Percentiles rank a stretch among this genome's conserved stretches.
phyloP scores from a whole-genome alignment of 1,284 basidiomycete species.

The Omphalotus olearius region DNA sequence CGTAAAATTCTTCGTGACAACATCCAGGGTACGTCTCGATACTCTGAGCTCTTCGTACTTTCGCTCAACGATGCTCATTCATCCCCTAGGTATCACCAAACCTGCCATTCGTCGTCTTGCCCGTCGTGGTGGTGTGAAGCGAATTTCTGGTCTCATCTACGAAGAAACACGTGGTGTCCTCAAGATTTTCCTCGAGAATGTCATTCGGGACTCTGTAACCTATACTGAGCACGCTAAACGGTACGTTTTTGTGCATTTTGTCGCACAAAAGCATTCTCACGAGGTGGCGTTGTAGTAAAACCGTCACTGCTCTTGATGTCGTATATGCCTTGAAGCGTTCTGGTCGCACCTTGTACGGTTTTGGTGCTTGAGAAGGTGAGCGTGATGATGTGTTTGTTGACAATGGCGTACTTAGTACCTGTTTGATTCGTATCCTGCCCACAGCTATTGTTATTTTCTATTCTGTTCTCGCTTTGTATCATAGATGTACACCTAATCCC shows the following conservation, averaged over 20 bases:
- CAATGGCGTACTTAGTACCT: neutral
- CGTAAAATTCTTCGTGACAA: conserved; percentile 38
- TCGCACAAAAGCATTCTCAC: conserved; percentile 17
- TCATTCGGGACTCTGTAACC: conserved; percentile 9
- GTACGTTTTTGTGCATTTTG: conserved; percentile 39
- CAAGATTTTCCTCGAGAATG: conserved; percentile 11
- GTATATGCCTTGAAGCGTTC: conserved; percentile 84
- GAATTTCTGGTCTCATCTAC: conserved; percentile 10
- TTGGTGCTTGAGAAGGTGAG: conserved; percentile 43
- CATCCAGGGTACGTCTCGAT: conserved; percentile 45
- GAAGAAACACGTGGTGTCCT: conserved; percentile 11
- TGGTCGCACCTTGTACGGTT: conserved; percentile 75
- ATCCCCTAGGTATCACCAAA: conserved; percentile 5
- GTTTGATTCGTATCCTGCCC: no score
- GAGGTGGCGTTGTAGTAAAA: conserved; percentile 64
- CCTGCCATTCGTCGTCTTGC: conserved; percentile 11
- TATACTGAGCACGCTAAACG: conserved; percentile 35
- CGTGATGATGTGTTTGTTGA: neutral
- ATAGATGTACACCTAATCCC: no score
- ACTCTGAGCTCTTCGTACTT: neutral
- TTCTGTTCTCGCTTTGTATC: no score
- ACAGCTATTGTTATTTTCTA: no score
- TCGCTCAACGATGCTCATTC: neutral
- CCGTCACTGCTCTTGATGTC: conserved; percentile 79
- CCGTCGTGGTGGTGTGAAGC: conserved; percentile 12